Percentiles rank a stretch among this genome's conserved stretches.
Conservation (phyloP, 1,284 basidiomycete species). For the Cerioporus squamosus region DNA sequence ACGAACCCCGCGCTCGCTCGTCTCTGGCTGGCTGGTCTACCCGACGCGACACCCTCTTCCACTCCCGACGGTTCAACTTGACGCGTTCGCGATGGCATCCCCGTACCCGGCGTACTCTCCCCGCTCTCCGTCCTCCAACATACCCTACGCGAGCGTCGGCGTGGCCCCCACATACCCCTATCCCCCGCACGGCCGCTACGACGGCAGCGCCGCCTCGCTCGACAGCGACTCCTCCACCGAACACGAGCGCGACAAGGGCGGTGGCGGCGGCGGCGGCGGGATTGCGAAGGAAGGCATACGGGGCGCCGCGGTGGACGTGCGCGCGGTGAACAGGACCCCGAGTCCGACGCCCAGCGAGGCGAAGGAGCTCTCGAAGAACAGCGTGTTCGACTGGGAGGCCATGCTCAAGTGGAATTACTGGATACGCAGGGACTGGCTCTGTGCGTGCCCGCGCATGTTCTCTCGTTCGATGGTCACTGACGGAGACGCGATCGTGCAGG, state of each 20-base stretch:
- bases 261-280: too few relatives aligned
- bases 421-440: slow-evolving; percentile 52
- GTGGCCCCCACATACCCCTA: slow-evolving; percentile 24
- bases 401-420: slow-evolving; percentile 50
- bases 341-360: slow-evolving; percentile 46
- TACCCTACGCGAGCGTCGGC: slow-evolving; percentile 20
- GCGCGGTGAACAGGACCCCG: slow-evolving; percentile 40
- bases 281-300: slow-evolving; percentile 3
- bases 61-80: neutral
- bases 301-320: slow-evolving; percentile 23
- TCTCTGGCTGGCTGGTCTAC: slow-evolving; percentile 15
- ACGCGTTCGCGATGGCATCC: slow-evolving; percentile 26
- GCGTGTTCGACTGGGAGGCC: slow-evolving; percentile 49
- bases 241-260: slow-evolving; percentile 14
- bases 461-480: neutral
- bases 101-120: slow-evolving; percentile 37
- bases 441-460: slow-evolving; percentile 39
- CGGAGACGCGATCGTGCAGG: slow-evolving; percentile 2
- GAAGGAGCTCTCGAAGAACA: slow-evolving; percentile 38
- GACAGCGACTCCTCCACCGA: slow-evolving; percentile 16
- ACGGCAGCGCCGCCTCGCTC: slow-evolving; percentile 25
- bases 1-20: slow-evolving; percentile 1
- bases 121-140: slow-evolving; percentile 19
- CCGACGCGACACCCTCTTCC: slow-evolving; percentile 14
- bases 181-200: slow-evolving; percentile 25